These are phyloP conservation scores for Hapsidospora chrysogenum DNA, from an alignment of 495 filamentous ascomycete species.

Conservation along the genomic window DNA sequence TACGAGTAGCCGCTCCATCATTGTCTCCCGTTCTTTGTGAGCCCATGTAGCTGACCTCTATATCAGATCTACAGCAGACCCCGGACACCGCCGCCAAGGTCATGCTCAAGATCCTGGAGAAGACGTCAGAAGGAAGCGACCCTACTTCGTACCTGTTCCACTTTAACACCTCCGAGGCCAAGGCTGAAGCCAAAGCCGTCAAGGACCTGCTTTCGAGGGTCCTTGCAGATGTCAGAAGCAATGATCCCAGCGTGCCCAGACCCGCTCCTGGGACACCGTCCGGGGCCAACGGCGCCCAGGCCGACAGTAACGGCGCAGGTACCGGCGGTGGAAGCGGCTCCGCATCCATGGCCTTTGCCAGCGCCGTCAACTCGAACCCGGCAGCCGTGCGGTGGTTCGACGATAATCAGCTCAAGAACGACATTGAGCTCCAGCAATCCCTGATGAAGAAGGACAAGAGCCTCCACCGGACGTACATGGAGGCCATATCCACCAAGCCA, in stretches of 20 bases:
- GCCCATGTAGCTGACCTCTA: background rate
- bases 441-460: conserved; percentile 59
- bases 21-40: conserved; percentile 5
- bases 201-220: conserved; percentile 64
- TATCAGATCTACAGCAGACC: conserved; percentile 74
- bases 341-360: conserved; percentile 30
- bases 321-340: conserved; percentile 25
- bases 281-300: conserved; percentile 20
- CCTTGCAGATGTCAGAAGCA: conserved; percentile 51
- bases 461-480: conserved; percentile 65
- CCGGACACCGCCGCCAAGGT: conserved; percentile 68
- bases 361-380: conserved; percentile 24
- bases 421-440: conserved; percentile 70
- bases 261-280: conserved; percentile 20
- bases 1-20: conserved; percentile 39
- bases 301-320: conserved; percentile 8
- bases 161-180: conserved; percentile 67
- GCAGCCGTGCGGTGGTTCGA: conserved; percentile 50
- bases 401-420: conserved; percentile 51
- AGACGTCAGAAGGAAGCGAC: conserved; percentile 32
- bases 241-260: conserved; percentile 24
- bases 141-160: conserved; percentile 64
- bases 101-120: conserved; percentile 74
- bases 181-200: conserved; percentile 68
- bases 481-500: conserved; percentile 61